These are phyloP conservation scores for Boletus rex-veris DNA, from an alignment of 768 basidiomycete genomes.

Conservation along the genomic window DNA sequence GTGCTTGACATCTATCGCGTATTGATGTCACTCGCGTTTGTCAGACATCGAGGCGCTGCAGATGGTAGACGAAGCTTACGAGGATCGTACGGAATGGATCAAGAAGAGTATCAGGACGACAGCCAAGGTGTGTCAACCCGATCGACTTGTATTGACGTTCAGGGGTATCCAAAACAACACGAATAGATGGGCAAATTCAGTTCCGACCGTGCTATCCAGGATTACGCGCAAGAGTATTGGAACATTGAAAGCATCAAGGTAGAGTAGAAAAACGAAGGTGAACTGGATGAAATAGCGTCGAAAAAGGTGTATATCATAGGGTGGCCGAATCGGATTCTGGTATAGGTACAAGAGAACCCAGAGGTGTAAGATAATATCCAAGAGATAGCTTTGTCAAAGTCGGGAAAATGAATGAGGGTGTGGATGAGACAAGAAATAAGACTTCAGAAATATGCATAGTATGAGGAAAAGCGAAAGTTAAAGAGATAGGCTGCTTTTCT, in stretches of 20 bases:
- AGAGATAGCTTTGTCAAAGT: conserved; percentile 5
- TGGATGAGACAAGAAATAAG: conserved; percentile 4
- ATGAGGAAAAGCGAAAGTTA: not conserved
- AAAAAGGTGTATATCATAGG: conserved; percentile 7
- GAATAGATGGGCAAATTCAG: conserved; percentile 93
- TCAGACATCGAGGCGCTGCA: conserved; percentile 75
- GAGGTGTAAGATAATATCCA: conserved; percentile 14
- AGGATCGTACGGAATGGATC: conserved; percentile 82
- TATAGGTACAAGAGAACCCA: conserved; percentile 3
- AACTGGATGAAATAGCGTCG: not conserved
- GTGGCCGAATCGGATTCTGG: conserved; percentile 4
- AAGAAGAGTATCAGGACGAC: conserved; percentile 86
- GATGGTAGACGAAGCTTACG: conserved; percentile 88
- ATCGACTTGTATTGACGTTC: conserved; percentile 60
- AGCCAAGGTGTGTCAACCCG: conserved; percentile 51
- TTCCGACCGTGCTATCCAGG: conserved; percentile 87
- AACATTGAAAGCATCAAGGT: conserved; percentile 56
- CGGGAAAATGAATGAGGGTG: conserved; percentile 7
- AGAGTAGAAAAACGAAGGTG: conserved; percentile 12
- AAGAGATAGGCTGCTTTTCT: not conserved
- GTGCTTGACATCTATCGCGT: not conserved
- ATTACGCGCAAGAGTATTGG: conserved; percentile 90
- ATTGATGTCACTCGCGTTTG: not conserved
- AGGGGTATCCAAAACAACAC: conserved; percentile 37
- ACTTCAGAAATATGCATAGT: not conserved